Percentiles rank a stretch among this genome's conserved stretches.
Conservation (phyloP, 768 basidiomycete genomes). For the Leccinum rimulosum region DNA sequence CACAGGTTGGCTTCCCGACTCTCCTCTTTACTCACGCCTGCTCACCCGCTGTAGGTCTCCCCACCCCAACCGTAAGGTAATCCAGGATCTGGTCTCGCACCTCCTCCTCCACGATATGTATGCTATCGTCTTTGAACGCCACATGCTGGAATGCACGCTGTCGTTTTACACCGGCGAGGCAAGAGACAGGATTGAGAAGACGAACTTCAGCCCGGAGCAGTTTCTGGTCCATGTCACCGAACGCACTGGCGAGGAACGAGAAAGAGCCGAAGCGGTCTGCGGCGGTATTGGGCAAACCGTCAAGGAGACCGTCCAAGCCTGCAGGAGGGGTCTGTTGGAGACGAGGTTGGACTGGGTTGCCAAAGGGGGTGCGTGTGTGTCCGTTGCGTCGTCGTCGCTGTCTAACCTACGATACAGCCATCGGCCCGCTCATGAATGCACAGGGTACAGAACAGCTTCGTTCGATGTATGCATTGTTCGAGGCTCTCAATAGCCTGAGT, state of each 20-base stretch:
- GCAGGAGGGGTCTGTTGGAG: constrained; percentile 51
- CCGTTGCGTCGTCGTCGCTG: constrained; percentile 31
- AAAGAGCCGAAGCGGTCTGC: constrained; percentile 51
- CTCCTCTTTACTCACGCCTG: not conserved
- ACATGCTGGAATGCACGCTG: constrained; percentile 48
- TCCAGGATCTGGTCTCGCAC: constrained; percentile 54
- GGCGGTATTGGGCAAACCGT: constrained; percentile 45
- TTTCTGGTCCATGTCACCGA: constrained; percentile 52
- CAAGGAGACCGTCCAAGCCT: constrained; percentile 47
- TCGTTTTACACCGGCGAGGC: constrained; percentile 58
- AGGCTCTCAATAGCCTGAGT: constrained; percentile 52
- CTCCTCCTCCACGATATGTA: constrained; percentile 60
- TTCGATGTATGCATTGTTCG: constrained; percentile 61
- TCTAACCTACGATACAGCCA: constrained; percentile 36
- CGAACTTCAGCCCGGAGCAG: constrained; percentile 37
- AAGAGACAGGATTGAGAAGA: constrained; percentile 30
- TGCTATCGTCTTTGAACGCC: constrained; percentile 50
- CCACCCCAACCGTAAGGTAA: constrained; percentile 38
- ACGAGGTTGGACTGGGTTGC: constrained; percentile 44
- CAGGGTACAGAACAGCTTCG: constrained; percentile 43
- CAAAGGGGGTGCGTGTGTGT: constrained; percentile 35
- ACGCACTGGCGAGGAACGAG: constrained; percentile 55
- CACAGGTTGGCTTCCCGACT: constrained; percentile 27
- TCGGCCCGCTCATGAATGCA: constrained; percentile 50
- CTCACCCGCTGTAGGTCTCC: constrained; percentile 29